Percentiles rank a stretch among this genome's conserved stretches.
phyloP scores from a whole-genome alignment of 495 filamentous ascomycete species.

The Lophiostoma macrostomum region DNA sequence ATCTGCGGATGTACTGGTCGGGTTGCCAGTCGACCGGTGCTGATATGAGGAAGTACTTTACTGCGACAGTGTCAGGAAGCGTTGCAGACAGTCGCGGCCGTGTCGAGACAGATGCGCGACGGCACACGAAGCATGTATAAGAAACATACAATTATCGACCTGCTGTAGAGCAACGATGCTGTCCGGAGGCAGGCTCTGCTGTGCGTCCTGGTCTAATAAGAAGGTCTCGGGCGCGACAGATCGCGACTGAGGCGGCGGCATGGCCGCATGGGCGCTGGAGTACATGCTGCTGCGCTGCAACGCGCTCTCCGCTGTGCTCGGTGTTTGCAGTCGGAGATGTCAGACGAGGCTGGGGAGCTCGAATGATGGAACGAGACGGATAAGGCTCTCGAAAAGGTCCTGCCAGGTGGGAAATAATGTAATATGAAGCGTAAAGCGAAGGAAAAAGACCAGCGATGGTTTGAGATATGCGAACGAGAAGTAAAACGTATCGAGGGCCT shows the following conservation, averaged over 20 bases:
- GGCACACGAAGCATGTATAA: constrained; percentile 6
- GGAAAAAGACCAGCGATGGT: constrained; percentile 34
- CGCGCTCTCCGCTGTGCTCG: constrained; percentile 23
- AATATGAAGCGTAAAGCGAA: constrained; percentile 38
- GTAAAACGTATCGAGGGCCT: constrained; percentile 38
- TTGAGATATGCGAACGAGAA: constrained; percentile 34
- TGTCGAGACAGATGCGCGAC: constrained; percentile 21
- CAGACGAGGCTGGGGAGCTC: constrained; percentile 14
- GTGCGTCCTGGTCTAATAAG: constrained; percentile 93
- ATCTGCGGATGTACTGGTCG: constrained; percentile 94
- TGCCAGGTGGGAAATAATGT: constrained; percentile 34
- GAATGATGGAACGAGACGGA: constrained; percentile 30
- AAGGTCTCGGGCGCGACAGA: constrained; percentile 78
- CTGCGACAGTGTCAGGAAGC: constrained; percentile 49
- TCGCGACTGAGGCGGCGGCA: constrained; percentile 67
- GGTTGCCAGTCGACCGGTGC: constrained; percentile 96
- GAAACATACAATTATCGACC: constrained; percentile 88
- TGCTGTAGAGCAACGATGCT: constrained; percentile 96
- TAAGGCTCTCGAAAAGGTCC: constrained; percentile 37
- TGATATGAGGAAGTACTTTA: constrained; percentile 99
- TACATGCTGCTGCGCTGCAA: constrained; percentile 43
- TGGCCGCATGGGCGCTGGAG: constrained; percentile 45
- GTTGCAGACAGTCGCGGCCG: constrained; percentile 15
- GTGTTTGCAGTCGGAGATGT: constrained; percentile 28
- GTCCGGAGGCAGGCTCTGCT: constrained; percentile 93